Evolutionary conservation across 352 stramenopile genomes (phyloP).

Genomic region (Plasmopara muralis): DNA sequence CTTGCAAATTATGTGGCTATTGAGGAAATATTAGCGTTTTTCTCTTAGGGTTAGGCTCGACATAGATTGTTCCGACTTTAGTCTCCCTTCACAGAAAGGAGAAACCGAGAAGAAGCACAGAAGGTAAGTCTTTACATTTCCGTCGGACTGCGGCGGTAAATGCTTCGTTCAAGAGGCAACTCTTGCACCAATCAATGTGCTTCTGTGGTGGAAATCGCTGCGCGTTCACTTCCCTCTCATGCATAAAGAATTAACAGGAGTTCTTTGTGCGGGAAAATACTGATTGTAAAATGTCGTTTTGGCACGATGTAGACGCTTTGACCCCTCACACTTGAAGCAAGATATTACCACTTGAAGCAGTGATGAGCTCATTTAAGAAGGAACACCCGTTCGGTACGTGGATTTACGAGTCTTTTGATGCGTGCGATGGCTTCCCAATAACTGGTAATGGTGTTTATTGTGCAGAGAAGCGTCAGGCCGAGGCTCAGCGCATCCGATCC

Average conservation of each 20-base stretch:
- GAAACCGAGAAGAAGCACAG: slow-evolving; percentile 34
- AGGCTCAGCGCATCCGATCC: slow-evolving; percentile 96
- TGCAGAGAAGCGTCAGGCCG: slow-evolving; percentile 94
- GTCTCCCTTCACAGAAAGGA: slow-evolving; percentile 28
- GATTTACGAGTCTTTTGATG: not conserved
- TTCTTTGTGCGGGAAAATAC: slow-evolving; percentile 7
- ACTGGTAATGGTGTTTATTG: slow-evolving; percentile 13
- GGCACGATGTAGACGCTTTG: not conserved
- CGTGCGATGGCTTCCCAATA: slow-evolving; percentile 4
- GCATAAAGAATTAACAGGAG: not conserved
- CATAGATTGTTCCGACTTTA: slow-evolving; percentile 22
- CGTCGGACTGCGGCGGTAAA: not conserved
- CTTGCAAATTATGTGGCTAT: slow-evolving; percentile 8
- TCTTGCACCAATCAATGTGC: not conserved
- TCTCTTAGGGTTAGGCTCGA: slow-evolving; percentile 14
- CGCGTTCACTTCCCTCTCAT: not conserved
- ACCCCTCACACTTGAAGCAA: not conserved
- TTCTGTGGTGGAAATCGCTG: not conserved
- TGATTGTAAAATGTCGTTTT: slow-evolving; percentile 7
- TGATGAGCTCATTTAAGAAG: slow-evolving; percentile 89
- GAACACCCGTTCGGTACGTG: slow-evolving; percentile 80
- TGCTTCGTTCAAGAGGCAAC: too few species aligned
- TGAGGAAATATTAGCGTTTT: slow-evolving; percentile 2
- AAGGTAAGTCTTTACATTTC: slow-evolving; percentile 24
- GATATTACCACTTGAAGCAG: not conserved